Conservation (phyloP, 257 asterid species). For the Ballota nigra region DNA sequence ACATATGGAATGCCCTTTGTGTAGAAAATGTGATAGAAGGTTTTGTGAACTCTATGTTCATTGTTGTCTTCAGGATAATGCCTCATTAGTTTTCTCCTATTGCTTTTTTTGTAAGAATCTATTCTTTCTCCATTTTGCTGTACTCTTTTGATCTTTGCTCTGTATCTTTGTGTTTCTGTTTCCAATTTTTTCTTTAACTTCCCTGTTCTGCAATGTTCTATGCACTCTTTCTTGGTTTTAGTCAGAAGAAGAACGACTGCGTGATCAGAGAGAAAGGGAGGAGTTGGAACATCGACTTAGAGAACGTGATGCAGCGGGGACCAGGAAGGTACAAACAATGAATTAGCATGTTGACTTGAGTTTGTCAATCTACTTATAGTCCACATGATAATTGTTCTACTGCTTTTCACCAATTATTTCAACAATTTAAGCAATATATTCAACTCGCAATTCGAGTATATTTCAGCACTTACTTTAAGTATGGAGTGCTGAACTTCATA, state of each 20-base stretch:
- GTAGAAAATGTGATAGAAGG: not conserved
- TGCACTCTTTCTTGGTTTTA: slow-evolving; percentile 29
- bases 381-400: not conserved
- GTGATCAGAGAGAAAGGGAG: slow-evolving; percentile 87
- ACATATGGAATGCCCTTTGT: not conserved
- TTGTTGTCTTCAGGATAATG: not conserved
- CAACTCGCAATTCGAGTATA: slow-evolving; percentile 9
- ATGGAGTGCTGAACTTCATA: not conserved
- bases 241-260: slow-evolving; percentile 90
- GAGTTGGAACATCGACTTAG: slow-evolving; percentile 75
- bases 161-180: not conserved
- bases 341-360: slow-evolving; percentile 5
- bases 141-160: not conserved
- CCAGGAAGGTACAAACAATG: slow-evolving; percentile 63
- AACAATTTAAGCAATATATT: slow-evolving; percentile 2
- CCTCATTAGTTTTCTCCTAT: slow-evolving; percentile 9
- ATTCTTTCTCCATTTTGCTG: not conserved
- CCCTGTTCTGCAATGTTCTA: slow-evolving; percentile 7
- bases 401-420: not conserved
- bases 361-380: slow-evolving; percentile 4
- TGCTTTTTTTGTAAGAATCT: slow-evolving; percentile 5
- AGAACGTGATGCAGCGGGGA: slow-evolving; percentile 88
- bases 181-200: slow-evolving; percentile 1
- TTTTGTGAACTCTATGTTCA: not conserved
- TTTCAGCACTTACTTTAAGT: not conserved